Base-by-base conservation (phyloP, 345 rosid species). In the Iberis pinnata region DNA sequence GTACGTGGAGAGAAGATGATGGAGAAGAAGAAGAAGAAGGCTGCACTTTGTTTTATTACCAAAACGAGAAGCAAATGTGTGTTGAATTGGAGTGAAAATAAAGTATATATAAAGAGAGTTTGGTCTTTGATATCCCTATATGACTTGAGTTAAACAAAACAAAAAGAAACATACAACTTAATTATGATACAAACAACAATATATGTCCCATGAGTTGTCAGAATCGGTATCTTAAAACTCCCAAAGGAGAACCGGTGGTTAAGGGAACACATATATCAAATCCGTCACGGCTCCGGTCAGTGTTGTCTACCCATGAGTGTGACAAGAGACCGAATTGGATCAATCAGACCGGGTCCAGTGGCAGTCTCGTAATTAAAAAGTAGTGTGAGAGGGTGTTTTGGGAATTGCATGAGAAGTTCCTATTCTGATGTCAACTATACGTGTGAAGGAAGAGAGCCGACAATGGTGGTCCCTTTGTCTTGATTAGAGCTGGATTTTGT, bases 341-440 rank as follows among this genome's bases (percentile, higher is more conserved):
- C 69, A 53, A 73, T 82, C 76, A 48, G 67, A 46, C 56, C 70
- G 31, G 12, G 58, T 62, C 56, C 47, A 43, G 10, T 49, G 73
- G 72, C 54, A 65, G 25, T 42, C 16, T 55, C 18, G 83, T 58
- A 35, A 64, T 61, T 56, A 61, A 35, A 61, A 35, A 12, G 13
- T 17, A 18, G 51, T 1, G 17, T 6, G 2, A 16, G 11, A 67
- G 61, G 71, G 67, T 67, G 15, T 32, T 47, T 60, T 31, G 39
- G 71, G 51, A 17, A 41, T 22, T 18, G 32, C 18, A 24, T 10
- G 57, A 43, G 36, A 44, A 17, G 64, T 52, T 66, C 41, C 54
- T 39, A 26, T 67, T 55, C 64, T 69, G 82, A 73, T 63, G 83
- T 75, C 72, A 76, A 82, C 83, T 57, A 80, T 66, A 57, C 73